Evolutionary conservation across 2,329 filamentous ascomycete species (phyloP).

Genomic region (Microcyclosporella mali): DNA sequence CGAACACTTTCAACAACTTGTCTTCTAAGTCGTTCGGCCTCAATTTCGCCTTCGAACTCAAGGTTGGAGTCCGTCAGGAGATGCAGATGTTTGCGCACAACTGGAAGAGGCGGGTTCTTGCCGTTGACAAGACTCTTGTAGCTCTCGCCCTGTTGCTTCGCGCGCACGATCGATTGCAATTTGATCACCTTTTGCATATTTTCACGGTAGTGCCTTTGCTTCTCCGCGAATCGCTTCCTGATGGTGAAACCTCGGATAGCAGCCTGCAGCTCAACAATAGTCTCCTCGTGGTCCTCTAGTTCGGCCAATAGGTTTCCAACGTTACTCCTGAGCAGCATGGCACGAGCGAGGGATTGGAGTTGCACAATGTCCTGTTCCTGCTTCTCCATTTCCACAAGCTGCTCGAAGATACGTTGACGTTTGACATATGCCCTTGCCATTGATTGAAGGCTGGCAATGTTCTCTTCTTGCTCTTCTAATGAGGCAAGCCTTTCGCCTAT

Average conservation of each 20-base stretch:
- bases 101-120: slow-evolving; percentile 93
- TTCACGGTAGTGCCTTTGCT: slow-evolving; percentile 80
- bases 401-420: slow-evolving; percentile 53
- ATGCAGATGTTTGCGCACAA: slow-evolving; percentile 97
- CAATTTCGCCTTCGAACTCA: slow-evolving; percentile 97
- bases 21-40: slow-evolving; percentile 91
- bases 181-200: slow-evolving; percentile 99
- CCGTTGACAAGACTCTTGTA: slow-evolving; percentile 96
- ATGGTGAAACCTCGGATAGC: slow-evolving; percentile 67
- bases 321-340: slow-evolving; percentile 68
- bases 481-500: slow-evolving; percentile 43
- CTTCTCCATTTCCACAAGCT: slow-evolving; percentile 64
- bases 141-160: slow-evolving; percentile 90
- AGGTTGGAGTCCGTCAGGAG: slow-evolving; percentile 97
- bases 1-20: slow-evolving; percentile 95
- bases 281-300: slow-evolving; percentile 77
- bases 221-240: slow-evolving; percentile 70
- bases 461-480: slow-evolving; percentile 52
- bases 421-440: slow-evolving; percentile 59
- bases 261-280: slow-evolving; percentile 68
- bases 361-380: slow-evolving; percentile 61
- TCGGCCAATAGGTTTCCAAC: slow-evolving; percentile 69
- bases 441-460: slow-evolving; percentile 60
- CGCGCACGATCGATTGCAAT: slow-evolving; percentile 92
- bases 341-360: slow-evolving; percentile 70